Evolutionary conservation across 2,329 filamentous ascomycete species (phyloP), one percentile per base, ranked within the genome.

Genomic region (Penicillium palitans): DNA sequence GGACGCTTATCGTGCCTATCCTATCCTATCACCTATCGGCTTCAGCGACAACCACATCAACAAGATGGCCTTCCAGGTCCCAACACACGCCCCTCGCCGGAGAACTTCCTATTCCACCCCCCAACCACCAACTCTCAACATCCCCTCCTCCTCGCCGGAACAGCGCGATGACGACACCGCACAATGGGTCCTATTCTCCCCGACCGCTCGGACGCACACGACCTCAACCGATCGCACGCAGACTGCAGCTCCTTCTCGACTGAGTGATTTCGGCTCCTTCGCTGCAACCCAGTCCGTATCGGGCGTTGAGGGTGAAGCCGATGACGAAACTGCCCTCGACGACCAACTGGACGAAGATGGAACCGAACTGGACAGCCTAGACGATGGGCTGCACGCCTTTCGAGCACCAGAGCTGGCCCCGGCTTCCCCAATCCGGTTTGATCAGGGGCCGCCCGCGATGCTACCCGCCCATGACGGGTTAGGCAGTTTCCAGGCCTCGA

Each of bases 101-200:
- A 70, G 70, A 58, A 70, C 69, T 24, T 72, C 73, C 27, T 74
- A 74, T 50, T 67, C 72, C 6, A 58, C 65, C 19, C 59, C 71
- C 2, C 70, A 66, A 52, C 66, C 62, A 9, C 62, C 65, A n/a
- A 66, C 69, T 2, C 64, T 74, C 25, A 67, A 74, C 39, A 61
- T 68, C 39, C 63, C 70, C 40, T 56, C 69, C 17, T 54, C 69
- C n/a, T 56, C 66, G 9, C 56, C 65, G 9, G 68, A 80, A 63
- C 75, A 79, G 21, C 71, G 77, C 44, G 78, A 86, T 59, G 86
- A 90, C 61, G 89, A 93, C 64, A 89, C 90, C 13, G 89, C 95
- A 75, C 93, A 96, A 84, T 99, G 95, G 95, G 89, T 98, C 55
- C 86, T 99, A 64, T 99, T 99, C 80, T 90, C 92, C 8, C 91